Evolutionary conservation across 495 filamentous ascomycete genomes (phyloP).

Genomic region (Lentithecium fluviatile): DNA sequence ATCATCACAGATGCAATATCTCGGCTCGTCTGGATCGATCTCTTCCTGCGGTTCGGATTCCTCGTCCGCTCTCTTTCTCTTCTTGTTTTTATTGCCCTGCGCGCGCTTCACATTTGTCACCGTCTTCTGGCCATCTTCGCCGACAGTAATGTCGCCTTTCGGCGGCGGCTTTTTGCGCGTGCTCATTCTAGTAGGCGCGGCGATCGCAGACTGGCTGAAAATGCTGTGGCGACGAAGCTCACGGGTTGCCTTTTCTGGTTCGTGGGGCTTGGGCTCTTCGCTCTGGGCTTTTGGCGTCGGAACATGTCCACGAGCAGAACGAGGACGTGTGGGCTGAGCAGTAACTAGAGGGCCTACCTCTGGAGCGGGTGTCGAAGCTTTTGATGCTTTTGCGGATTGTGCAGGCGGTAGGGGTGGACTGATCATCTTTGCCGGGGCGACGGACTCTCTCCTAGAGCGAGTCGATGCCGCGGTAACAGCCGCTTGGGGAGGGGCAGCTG

Average conservation of each 20-base stretch:
- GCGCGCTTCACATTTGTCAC: constrained; percentile 77
- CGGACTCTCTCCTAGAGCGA: constrained; percentile 27
- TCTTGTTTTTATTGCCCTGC: constrained; percentile 65
- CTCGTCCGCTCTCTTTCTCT: constrained; percentile 50
- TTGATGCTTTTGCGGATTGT: constrained; percentile 7
- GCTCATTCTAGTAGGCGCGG: constrained; percentile 27
- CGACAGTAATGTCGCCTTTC: constrained; percentile 44
- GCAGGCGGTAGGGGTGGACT: constrained; percentile 2
- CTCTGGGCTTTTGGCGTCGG: constrained; percentile 40
- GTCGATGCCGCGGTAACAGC: constrained; percentile 28
- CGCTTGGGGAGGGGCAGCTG: constrained; percentile 4
- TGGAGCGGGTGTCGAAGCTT: constrained; percentile 20
- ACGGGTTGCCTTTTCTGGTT: constrained; percentile 19
- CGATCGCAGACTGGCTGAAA: constrained; percentile 29
- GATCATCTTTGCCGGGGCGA: constrained; percentile 18
- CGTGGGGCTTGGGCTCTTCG: constrained; percentile 41
- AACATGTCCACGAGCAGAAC: constrained; percentile 24
- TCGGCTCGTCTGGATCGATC: constrained; percentile 82
- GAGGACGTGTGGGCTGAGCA: constrained; percentile 16
- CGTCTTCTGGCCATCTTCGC: constrained; percentile 69
- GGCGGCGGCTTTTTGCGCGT: constrained; percentile 30
- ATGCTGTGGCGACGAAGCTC: constrained; percentile 43
- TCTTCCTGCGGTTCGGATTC: constrained; percentile 60
- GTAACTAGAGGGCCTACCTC: constrained; percentile 3
- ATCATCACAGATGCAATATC: constrained; percentile 87